Conservation (phyloP, 441 rosid genomes). For the Manihot esculenta region DNA sequence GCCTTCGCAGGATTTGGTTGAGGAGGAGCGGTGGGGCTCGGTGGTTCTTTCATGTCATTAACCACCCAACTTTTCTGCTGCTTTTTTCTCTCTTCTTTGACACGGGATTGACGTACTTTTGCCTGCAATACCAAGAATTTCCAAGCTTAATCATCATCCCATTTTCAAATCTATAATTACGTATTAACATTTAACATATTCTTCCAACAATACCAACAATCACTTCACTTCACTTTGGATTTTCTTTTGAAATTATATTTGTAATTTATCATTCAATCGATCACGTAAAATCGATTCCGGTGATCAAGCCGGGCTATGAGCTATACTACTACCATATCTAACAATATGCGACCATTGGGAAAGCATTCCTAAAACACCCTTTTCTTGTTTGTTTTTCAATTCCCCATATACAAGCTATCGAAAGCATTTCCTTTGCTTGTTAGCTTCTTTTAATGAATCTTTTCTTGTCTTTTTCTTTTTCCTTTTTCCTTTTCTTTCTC, state of each 20-base stretch:
- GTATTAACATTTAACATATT: not conserved
- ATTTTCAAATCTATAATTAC: slow-evolving; percentile 2
- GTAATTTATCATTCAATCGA: too few species aligned
- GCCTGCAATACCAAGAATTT: slow-evolving; percentile 32
- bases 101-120: slow-evolving; percentile 37
- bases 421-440: not conserved
- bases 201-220: too few species aligned
- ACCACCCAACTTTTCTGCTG: slow-evolving; percentile 29
- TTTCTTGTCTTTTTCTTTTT: not conserved
- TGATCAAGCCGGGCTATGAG: too few species aligned
- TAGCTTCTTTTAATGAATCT: slow-evolving; percentile 11
- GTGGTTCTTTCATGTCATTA: slow-evolving; percentile 23
- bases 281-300: too few species aligned
- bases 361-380: too few species aligned
- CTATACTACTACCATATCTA: too few species aligned
- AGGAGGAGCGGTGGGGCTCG: slow-evolving; percentile 29
- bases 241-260: too few species aligned
- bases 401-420: not conserved
- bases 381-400: too few species aligned
- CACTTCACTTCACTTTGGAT: too few species aligned
- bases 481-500: not conserved
- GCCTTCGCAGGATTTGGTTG: not conserved
- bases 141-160: too few species aligned
- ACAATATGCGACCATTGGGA: too few species aligned
- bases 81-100: slow-evolving; percentile 32